These are phyloP conservation scores for Trichoderma sp. DNA, from an alignment of 2,329 filamentous ascomycete genomes.

Conservation along the genomic window DNA sequence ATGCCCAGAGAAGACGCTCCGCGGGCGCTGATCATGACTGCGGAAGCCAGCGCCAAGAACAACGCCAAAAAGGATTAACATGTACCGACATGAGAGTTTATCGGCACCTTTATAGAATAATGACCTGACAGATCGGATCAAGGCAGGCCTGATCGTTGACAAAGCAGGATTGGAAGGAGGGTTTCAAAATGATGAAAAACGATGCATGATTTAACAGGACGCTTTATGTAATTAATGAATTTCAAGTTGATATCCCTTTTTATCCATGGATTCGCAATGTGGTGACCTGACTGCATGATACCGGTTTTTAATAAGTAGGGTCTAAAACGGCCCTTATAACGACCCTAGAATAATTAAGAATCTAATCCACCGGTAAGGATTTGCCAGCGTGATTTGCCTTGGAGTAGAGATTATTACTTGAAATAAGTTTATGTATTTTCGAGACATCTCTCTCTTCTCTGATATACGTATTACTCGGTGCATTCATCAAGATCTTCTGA, in stretches of 20 bases:
- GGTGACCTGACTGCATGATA: background rate
- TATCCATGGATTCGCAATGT: background rate
- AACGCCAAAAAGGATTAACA: slow-evolving; percentile 48
- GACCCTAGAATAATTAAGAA: background rate
- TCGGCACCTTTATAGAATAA: background rate
- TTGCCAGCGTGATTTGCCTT: background rate
- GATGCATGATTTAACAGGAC: background rate
- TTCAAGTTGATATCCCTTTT: background rate
- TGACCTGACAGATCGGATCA: background rate
- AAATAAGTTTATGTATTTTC: background rate
- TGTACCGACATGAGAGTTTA: background rate
- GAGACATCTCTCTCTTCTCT: too few relatives aligned
- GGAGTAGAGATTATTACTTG: too few relatives aligned
- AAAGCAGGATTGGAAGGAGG: background rate
- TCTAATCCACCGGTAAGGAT: background rate
- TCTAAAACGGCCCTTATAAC: too few relatives aligned
- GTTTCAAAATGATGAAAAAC: background rate
- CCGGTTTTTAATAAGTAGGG: background rate
- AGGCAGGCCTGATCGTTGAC: background rate
- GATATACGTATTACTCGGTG: background rate
- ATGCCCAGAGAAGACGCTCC: slow-evolving; percentile 80
- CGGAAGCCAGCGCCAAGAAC: slow-evolving; percentile 64
- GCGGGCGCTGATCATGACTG: slow-evolving; percentile 63
- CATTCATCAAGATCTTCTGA: background rate
- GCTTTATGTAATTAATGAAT: background rate